Conservation (phyloP, 306 rosid species). For the Prunus dulcis region DNA sequence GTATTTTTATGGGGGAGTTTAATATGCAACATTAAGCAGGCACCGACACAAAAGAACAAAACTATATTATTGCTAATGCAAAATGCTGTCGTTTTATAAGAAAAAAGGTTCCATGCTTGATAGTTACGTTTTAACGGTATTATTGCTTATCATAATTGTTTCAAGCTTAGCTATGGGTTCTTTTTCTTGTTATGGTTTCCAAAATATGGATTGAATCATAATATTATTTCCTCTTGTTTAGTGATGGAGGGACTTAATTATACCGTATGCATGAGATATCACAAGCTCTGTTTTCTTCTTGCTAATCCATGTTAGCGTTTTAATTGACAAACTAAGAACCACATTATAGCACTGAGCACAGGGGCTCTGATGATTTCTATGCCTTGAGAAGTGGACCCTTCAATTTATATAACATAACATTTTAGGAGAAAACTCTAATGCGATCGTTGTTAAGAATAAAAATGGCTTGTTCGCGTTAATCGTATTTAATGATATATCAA, state of each 20-base stretch:
- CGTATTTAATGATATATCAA: too few relatives aligned
- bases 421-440: background rate
- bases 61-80: background rate
- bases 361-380: background rate
- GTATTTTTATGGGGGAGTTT: too few relatives aligned
- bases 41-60: background rate
- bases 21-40: background rate
- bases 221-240: conserved; percentile 13
- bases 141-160: background rate
- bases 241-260: conserved; percentile 8
- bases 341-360: background rate
- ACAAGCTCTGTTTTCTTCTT: background rate
- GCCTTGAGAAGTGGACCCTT: background rate
- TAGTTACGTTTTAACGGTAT: conserved; percentile 6
- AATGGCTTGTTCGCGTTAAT: too few relatives aligned
- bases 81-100: conserved; percentile 3
- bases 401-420: background rate
- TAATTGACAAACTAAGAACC: conserved; percentile 18
- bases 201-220: conserved; percentile 3
- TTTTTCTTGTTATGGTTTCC: too few relatives aligned
- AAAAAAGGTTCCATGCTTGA: background rate
- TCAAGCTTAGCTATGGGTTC: background rate
- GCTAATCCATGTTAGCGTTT: conserved; percentile 14
- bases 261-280: conserved; percentile 5
- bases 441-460: too few relatives aligned